Percentiles rank a stretch among this genome's conserved stretches.
phyloP scores from a whole-genome alignment of 2,329 filamentous ascomycete species.

The Xylariaceae sp. region DNA sequence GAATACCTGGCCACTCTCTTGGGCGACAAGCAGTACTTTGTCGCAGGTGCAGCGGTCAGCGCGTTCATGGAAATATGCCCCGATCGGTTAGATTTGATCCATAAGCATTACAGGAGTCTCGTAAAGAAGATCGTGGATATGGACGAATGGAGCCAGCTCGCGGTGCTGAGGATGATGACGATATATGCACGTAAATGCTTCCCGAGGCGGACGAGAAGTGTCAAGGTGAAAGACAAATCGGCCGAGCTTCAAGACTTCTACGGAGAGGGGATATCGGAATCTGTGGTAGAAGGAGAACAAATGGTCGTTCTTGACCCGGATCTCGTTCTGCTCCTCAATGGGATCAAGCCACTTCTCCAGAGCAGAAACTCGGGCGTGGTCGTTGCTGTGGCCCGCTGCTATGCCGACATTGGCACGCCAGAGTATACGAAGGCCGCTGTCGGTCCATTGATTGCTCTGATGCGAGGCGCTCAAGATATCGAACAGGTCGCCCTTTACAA shows the following conservation, averaged over 20 bases:
- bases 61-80: slow-evolving; percentile 91
- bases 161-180: slow-evolving; percentile 79
- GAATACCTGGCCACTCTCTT: slow-evolving; percentile 80
- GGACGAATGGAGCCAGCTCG: slow-evolving; percentile 97
- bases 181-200: slow-evolving; percentile 88
- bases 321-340: slow-evolving; percentile 76
- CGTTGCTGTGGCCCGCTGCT: slow-evolving; percentile 82
- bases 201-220: slow-evolving; percentile 66
- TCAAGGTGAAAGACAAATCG: slow-evolving; percentile 44
- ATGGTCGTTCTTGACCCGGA: slow-evolving; percentile 76
- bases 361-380: slow-evolving; percentile 94
- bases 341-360: slow-evolving; percentile 81
- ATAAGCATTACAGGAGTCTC: slow-evolving; percentile 83
- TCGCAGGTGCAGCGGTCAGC: slow-evolving; percentile 89
- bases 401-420: slow-evolving; percentile 78
- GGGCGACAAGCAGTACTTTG: slow-evolving; percentile 92
- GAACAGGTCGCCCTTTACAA: slow-evolving; percentile 91
- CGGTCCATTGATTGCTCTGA: slow-evolving; percentile 81
- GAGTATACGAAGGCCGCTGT: slow-evolving; percentile 76
- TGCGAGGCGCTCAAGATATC: slow-evolving; percentile 84
- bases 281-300: slow-evolving; percentile 52
- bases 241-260: slow-evolving; percentile 75
- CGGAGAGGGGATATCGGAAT: slow-evolving; percentile 62
- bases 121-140: slow-evolving; percentile 94
- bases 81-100: slow-evolving; percentile 82